Base-by-base conservation (phyloP, 1,284 basidiomycete genomes). In the Rhodotorula sp. region DNA sequence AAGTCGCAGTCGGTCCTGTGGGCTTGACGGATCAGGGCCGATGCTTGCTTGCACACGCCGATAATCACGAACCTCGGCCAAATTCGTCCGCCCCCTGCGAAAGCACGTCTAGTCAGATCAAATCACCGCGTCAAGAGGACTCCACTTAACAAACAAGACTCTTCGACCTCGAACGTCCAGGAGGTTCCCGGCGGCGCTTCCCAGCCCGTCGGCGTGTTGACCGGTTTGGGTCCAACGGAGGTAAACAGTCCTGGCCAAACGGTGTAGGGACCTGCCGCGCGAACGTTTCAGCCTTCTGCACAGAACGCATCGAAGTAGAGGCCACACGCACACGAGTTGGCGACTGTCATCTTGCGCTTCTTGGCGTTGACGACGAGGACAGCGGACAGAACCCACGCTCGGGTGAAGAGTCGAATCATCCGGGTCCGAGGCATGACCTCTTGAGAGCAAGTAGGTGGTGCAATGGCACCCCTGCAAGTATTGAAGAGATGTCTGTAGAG, bases 201-300 rank as follows among this genome's bases (percentile, higher is more conserved):
- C 71, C 71, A 72, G 0, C 71, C 71, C 18, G 71, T 72, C 19
- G 48, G 34, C 49, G 64, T 59, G 5, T 55, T 28, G 16, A 34
- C 28, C 1, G 68, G 67, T 21, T 26, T 43, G 1, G 58, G 59
- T 3, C 68, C 71, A 15, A 67, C 68, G 4, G 59, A 54, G 2
- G 50, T 64, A 31, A 68, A 68, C 15, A 71, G 45, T 0, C 45
- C 69, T 0, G 65, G 65, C 65, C 65, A 70, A 7, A 67, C 34
- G 2, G 69, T 70, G 26, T 61, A 64, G 14, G 63, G 48, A 31
- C 68, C 63, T 57, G 56, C 12, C 34, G 16, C 34, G 16, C 26
- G 6, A n/a, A 3, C 10, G 16, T 4, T 6, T 55, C 12, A 26
- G 26, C 26, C 26, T 5, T 5, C 14, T 5, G 10, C 28, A 14